Evolutionary conservation across 768 basidiomycete genomes (phyloP), one percentile per base, ranked within the genome.

Genomic region (Suillus clintonianus): DNA sequence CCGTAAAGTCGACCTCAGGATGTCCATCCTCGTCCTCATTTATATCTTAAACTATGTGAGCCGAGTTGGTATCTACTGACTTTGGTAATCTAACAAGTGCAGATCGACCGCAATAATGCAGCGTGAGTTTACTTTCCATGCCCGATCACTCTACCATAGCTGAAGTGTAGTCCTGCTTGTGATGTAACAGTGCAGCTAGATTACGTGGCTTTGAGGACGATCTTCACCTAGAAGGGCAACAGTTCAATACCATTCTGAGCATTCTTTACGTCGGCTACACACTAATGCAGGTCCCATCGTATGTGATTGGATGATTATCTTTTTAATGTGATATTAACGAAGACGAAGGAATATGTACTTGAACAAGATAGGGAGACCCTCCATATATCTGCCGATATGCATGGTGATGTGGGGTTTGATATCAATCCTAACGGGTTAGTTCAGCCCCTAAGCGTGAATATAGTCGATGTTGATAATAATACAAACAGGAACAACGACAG

Each of bases 261-360:
- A 84, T 89, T 59, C 80, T 90, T 55, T 90, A 89, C 66, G 79
- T 89, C 37, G 89, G 89, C 17, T 92, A 92, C 70, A 89, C 89
- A 62, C 74, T 90, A 43, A 91, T 91, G 90, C 91, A 92, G 72
- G 82, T 92, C 60, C 90, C 90, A 39, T 89, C 87, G 87, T 89
- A 68, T 70, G 87, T 76, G 4, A 13, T 5, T 70, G 34, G 24
- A 45, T 37, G 55, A 10, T 27, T 56, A 30, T 51, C 19, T 45
- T 30, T 37, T 60, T 30, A 51, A 22, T 36, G 1, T n/a, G 56
- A 27, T 43, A 54, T 7, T 53, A 24, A 22, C 36, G 9, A n/a
- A 19, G 55, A 19, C 51, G 27, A 67, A 92, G 90, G 19, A 91
- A 91, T 66, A 88, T 90, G 81, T 84, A 90, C 64, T 72, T 91